phyloP scores from a whole-genome alignment of 768 basidiomycete genomes.

The Pholiota conissans region DNA sequence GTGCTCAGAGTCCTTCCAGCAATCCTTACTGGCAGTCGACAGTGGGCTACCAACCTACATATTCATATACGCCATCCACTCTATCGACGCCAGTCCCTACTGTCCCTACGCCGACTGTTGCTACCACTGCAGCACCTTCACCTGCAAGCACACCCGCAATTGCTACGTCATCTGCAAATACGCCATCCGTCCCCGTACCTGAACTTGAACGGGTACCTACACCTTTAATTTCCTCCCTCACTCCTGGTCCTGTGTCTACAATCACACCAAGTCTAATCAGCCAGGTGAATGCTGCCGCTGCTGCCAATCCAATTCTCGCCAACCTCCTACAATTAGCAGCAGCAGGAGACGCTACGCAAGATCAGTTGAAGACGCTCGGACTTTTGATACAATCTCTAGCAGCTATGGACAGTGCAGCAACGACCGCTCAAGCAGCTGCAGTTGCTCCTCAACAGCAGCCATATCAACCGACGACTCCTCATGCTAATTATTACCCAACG shows the following conservation, averaged over 20 bases:
- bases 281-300: slow-evolving; percentile 66
- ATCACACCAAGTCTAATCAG: slow-evolving; percentile 60
- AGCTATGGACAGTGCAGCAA: slow-evolving; percentile 22
- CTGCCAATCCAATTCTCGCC: slow-evolving; percentile 66
- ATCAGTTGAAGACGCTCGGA: slow-evolving; percentile 68
- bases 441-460: slow-evolving; percentile 12
- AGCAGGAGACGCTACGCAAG: slow-evolving; percentile 56
- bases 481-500: slow-evolving; percentile 8
- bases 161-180: background rate
- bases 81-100: slow-evolving; percentile 5
- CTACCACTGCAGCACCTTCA: background rate
- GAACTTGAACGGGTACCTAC: slow-evolving; percentile 26
- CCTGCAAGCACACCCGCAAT: background rate
- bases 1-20: slow-evolving; percentile 25
- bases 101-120: background rate
- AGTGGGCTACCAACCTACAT: slow-evolving; percentile 10
- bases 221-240: slow-evolving; percentile 45
- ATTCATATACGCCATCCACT: slow-evolving; percentile 4
- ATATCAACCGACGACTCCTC: background rate
- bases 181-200: slow-evolving; percentile 8
- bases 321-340: slow-evolving; percentile 67
- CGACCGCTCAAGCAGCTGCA: slow-evolving; percentile 10
- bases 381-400: slow-evolving; percentile 73
- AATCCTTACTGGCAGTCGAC: slow-evolving; percentile 22
- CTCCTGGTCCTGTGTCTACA: slow-evolving; percentile 39